Evolutionary conservation across 148 eudicot species (phyloP), one percentile per base, ranked within the genome.

Genomic region (Gaultheria prostrata): DNA sequence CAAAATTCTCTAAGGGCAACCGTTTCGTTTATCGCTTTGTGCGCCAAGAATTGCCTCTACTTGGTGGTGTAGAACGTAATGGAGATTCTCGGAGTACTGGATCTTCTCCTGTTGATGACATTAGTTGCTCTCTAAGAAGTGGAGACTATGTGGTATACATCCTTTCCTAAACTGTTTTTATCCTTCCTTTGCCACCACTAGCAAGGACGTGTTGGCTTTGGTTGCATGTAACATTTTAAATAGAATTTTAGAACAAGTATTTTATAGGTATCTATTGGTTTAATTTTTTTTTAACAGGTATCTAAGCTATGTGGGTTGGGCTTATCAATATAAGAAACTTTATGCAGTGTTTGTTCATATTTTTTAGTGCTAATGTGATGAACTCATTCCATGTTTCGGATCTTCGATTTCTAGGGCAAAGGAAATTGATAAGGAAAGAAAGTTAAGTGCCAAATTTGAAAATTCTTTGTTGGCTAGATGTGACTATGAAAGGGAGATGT

Each of bases 131-230:
- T 71, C 92, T 97, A 21, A 93, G 88, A 74, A 90, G 78, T 83
- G 98, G 99, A 59, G 99, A 97, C 87, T 92, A 93, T 87, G 98
- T 95, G 99, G 99, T 97, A 93, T 53, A 43, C 53, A 18, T 74
- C 77, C 67, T 77, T 77, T 82, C n/a, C n/a, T 76, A 80, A 32
- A 39, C 67, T 26, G n/a, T 30, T 18, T 24, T 48, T 53, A 21
- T 9, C 46, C n/a, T 6, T 8, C 39, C 12, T 26, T 32, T 56
- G 21, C n/a, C 21, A 17, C 15, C 50, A 8, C 6, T 59, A 76
- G 33, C 26, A 56, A 39, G 35, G 72, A 51, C 65, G 3, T 15
- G 69, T 35, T 84, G 18, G 13, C 39, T 26, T 9, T 30, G 76
- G 39, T 30, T 26, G 43, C 15, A 20, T 81, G 51, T 17, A 8